Percentiles rank a stretch among this genome's conserved stretches.
phyloP scores from a whole-genome alignment of 2,329 filamentous ascomycete species.

The Fusarium agapanthi region DNA sequence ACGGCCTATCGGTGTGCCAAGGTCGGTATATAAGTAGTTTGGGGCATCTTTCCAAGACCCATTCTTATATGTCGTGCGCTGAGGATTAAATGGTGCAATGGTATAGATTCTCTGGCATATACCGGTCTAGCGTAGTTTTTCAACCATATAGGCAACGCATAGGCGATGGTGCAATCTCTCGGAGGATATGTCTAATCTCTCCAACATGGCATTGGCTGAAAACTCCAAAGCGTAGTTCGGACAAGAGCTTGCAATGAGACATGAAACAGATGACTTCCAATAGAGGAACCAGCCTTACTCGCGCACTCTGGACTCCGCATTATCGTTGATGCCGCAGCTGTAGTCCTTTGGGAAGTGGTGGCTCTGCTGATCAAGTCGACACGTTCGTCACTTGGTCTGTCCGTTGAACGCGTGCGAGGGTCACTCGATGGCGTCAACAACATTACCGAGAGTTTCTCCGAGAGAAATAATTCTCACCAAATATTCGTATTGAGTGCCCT shows the following conservation, averaged over 20 bases:
- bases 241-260: not conserved
- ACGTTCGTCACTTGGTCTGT: not conserved
- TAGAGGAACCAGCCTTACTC: not conserved
- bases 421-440: not conserved
- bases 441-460: not conserved
- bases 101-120: not conserved
- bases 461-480: no score
- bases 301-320: not conserved
- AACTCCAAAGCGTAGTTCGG: not conserved
- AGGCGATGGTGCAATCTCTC: not conserved
- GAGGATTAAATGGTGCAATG: slow-evolving; percentile 1
- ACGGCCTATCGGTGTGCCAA: not conserved
- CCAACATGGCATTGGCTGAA: not conserved
- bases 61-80: not conserved
- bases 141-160: not conserved
- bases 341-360: not conserved
- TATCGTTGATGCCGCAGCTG: not conserved
- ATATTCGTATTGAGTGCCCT: fast-evolving
- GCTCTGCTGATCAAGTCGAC: not conserved
- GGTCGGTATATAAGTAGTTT: not conserved
- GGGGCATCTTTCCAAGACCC: not conserved
- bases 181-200: not conserved
- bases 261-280: not conserved
- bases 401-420: not conserved
- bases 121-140: not conserved